Base-by-base conservation (phyloP, 2,329 filamentous ascomycete species). In the Lomentospora prolificans region DNA sequence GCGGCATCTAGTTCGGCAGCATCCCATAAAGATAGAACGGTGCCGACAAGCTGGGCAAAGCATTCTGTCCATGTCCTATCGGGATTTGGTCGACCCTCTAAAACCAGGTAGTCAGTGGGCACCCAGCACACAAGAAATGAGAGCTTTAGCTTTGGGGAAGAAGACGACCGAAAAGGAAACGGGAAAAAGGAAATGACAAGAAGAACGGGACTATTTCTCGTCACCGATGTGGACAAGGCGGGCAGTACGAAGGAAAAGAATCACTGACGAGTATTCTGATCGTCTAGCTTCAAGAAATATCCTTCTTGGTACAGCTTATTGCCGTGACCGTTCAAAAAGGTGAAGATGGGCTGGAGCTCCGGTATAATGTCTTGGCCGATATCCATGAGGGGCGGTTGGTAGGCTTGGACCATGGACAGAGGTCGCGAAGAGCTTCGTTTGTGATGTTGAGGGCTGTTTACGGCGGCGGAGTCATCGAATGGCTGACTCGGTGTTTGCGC, bases 271-370 rank as follows among this genome's bases (percentile, higher is more conserved):
- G 84, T 86, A 66, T 97, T 95, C 63, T 96, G 84, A 70, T 99
- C 94, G 69, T 96, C 92, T 51, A 99, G 76, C 72, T 97, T 99
- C 63, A 99, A 73, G 62, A 99, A 97, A 67, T 97, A 99, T 36
- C 94, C 94, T 72, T 99, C 94, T 63, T 96, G 91, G 69, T 97
- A 99, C 56, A 97, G 76, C 73, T 97, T 97, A 71, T 96, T 96
- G 57, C 84, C 86, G 69, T 99, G 94, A 71, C 87, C 94, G 72
- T 96, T 97, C 61, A 99, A 80, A 66, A 90, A 94, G 58, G 83
- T 89, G 71, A 97, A 97, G 64, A 97, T 91, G 60, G 91, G 92
- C 72, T 90, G 87, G 60, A 99, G 78, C 76, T 99, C 94, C 36
- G 94, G 90, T 60, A 94, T 84, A 28, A 89, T 95, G 67, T 96